These are phyloP conservation scores for Galium porrigens DNA, from an alignment of 305 asterid genomes.

Conservation along the genomic window DNA sequence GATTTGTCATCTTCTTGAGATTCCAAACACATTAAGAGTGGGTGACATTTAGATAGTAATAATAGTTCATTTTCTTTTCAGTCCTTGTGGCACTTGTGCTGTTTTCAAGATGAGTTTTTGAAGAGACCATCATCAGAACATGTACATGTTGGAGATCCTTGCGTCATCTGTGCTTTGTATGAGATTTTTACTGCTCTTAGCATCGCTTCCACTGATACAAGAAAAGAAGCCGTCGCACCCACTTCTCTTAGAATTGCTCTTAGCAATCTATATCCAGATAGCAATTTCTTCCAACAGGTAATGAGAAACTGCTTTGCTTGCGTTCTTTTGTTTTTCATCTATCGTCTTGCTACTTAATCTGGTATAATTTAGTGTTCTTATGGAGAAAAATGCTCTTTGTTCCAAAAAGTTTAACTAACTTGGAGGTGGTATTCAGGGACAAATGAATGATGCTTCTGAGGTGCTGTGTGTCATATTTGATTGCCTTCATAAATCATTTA, in stretches of 20 bases:
- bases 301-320: slow-evolving; percentile 12
- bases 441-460: slow-evolving; percentile 96
- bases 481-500: slow-evolving; percentile 71
- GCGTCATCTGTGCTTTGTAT: slow-evolving; percentile 74
- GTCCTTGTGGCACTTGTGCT: slow-evolving; percentile 85
- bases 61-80: slow-evolving; percentile 22
- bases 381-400: background rate
- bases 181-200: slow-evolving; percentile 68
- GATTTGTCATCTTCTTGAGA: background rate
- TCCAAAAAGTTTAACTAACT: slow-evolving; percentile 9
- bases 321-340: slow-evolving; percentile 1
- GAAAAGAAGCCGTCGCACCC: slow-evolving; percentile 72
- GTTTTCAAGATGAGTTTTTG: slow-evolving; percentile 72
- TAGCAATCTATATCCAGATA: slow-evolving; percentile 76
- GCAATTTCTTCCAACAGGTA: slow-evolving; percentile 89
- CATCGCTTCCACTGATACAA: slow-evolving; percentile 35
- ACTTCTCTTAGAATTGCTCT: slow-evolving; percentile 78
- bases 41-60: slow-evolving; percentile 16
- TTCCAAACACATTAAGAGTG: background rate
- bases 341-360: slow-evolving; percentile 5
- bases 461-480: slow-evolving; percentile 66
- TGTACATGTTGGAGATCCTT: slow-evolving; percentile 85
- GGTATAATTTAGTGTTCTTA: background rate
- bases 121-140: slow-evolving; percentile 53
- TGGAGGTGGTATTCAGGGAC: slow-evolving; percentile 48